Base-by-base conservation (phyloP, 106 monocot genomes). In the Dactylorhiza incarnata region DNA sequence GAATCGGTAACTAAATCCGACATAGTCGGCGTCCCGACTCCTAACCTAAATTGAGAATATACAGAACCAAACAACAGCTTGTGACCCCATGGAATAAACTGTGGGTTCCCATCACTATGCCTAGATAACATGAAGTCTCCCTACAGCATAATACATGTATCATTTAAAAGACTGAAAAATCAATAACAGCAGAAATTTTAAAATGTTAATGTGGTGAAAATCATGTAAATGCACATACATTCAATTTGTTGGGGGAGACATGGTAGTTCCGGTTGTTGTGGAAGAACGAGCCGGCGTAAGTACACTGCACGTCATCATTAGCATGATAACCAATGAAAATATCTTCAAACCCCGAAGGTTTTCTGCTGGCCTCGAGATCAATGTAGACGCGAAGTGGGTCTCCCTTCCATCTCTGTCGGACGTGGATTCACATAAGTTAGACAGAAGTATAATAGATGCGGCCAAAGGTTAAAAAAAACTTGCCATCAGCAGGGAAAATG, bases 321-420 rank as follows among this genome's bases (percentile, higher is more conserved):
- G 87, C 93, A 82, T 96, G 93, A 76, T 91, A 96, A 58, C 96
- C 87, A 22, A 96, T 78, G 78, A 96, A 96, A 48, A 91, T 91
- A 67, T 96, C 96, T 71, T 96, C 96, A 50, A 79, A 81, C 37
- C 96, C 91, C 68, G 87, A 85, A 47, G 67, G 88, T 58, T 86
- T 88, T 74, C 93, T 90, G 54, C 80, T 79, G 29, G 89, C 85
- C 65, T 96, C 96, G 48, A 96, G 93, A 81, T 96, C 93, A 66
- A 91, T 79, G 65, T 93, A 96, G 8, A 88, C 93, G 68, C 90
- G 90, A 72, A 96, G 84, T 20, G 96, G 96, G 44, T 89, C 86
- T 22, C 91, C 91, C 81, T 84, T 81, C 23, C 73, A 52, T 74
- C 96, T 91, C 96, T 96, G 71, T 12, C 11, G 61, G 67, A 67